phyloP scores from a whole-genome alignment of 2,329 filamentous ascomycete species.

The Monosporascus sp. region DNA sequence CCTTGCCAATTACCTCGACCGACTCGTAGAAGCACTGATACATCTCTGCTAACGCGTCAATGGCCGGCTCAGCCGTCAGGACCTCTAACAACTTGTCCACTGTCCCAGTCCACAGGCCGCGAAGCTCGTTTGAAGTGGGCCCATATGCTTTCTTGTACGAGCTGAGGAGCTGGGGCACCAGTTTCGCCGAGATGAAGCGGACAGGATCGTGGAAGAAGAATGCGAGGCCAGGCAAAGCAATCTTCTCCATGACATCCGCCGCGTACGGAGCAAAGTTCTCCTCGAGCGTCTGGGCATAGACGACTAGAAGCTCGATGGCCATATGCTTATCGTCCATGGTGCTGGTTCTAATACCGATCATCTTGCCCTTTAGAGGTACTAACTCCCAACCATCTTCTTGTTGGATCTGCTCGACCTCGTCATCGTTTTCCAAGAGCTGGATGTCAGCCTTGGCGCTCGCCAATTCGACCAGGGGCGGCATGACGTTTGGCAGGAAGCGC shows the following conservation, averaged over 20 bases:
- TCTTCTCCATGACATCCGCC: constrained; percentile 90
- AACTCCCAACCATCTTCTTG: constrained; percentile 97
- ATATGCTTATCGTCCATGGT: constrained; percentile 98
- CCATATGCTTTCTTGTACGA: constrained; percentile 93
- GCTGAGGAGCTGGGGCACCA: constrained; percentile 87
- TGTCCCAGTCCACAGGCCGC: constrained; percentile 77
- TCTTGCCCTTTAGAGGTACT: constrained; percentile 93
- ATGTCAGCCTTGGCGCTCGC: constrained; percentile 96
- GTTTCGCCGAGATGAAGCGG: constrained; percentile 87
- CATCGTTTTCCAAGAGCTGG: constrained; percentile 90
- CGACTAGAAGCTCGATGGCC: constrained; percentile 96
- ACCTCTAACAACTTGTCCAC: constrained; percentile 91
- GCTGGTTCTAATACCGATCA: constrained; percentile 96
- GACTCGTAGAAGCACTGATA: constrained; percentile 99
- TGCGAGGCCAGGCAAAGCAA: constrained; percentile 84
- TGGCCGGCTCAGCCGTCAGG: constrained; percentile 85
- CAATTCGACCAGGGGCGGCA: constrained; percentile 86
- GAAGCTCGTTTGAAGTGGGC: constrained; percentile 69
- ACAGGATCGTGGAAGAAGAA: constrained; percentile 99
- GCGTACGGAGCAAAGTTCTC: constrained; percentile 89
- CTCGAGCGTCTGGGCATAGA: constrained; percentile 95
- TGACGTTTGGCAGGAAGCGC: constrained; percentile 86
- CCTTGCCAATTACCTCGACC: constrained; percentile 85
- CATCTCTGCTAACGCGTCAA: constrained; percentile 97
- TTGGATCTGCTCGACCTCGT: constrained; percentile 86